Evolutionary conservation across 352 stramenopile species (phyloP), one percentile per base, ranked within the genome.

Genomic region (Globisporangium emineosum): DNA sequence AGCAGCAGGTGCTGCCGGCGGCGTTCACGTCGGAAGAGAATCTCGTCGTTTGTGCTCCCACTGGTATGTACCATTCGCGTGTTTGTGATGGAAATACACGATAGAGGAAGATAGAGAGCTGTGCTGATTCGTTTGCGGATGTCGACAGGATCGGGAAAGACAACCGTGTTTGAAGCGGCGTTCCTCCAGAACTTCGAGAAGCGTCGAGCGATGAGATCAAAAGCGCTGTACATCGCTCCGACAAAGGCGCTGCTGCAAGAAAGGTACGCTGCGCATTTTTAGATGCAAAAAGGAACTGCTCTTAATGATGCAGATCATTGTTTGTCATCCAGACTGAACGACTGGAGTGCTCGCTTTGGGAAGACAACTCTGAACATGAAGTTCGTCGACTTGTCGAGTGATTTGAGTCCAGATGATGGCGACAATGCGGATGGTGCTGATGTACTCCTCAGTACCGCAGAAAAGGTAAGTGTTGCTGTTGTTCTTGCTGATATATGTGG

Each of bases 201-300:
- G 12, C 49, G 37, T 3, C 35, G 55, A 10, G 49, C 50, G 15
- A n/a, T 21, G 29, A 15, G 55, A 49, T 59, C 50, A 4, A 84
- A 83, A 54, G 66, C 65, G 0, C 37, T 87, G 1, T 87, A 87
- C 56, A 70, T 87, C 12, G 73, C 75, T 21, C 78, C 78, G 12
- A 67, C 72, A 21, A 84, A 81, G 37, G 67, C 76, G 8, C 43
- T 87, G 8, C 52, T 84, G n/a, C 73, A 83, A 50, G 75, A 87
- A 54, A 62, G 78, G 78, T 81, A 35, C 19, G 32, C 0, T 25
- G 51, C 3, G 8, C 27, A 37, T 57, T 8, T 19, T 33, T 3
- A 12, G 27, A 45, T 60, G 8, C 45, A 2, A 3, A 6, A 33
- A 33, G 0, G 23, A 25, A 3, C 2, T 61, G 21, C 17, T 15